Evolutionary conservation across 2,329 filamentous ascomycete genomes (phyloP).

Genomic region (Pezicula rhizophila): DNA sequence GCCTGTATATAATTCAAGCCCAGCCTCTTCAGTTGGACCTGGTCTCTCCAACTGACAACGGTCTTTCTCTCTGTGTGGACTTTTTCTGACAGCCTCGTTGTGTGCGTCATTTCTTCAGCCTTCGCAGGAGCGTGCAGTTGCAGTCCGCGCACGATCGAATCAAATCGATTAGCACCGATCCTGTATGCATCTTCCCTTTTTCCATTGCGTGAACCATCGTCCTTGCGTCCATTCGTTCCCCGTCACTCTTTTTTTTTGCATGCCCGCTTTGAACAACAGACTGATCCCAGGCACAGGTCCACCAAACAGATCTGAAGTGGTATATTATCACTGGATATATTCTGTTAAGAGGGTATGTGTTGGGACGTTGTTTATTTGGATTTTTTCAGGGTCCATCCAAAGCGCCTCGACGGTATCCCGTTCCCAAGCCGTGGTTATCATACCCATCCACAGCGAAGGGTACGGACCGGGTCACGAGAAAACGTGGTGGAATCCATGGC

Average conservation of each 20-base stretch:
- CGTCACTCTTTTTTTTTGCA: no score
- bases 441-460: no score
- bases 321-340: no score
- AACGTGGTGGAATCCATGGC: background rate
- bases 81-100: slow-evolving; percentile 16
- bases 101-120: slow-evolving; percentile 16
- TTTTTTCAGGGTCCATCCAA: no score
- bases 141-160: background rate
- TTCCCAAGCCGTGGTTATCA: no score
- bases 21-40: slow-evolving; percentile 20
- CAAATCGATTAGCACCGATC: slow-evolving; percentile 1
- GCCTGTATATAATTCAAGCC: slow-evolving; percentile 26
- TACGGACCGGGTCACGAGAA: background rate
- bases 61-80: slow-evolving; percentile 11
- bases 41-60: slow-evolving; percentile 20
- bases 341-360: no score
- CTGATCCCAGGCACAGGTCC: no score
- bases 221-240: no score
- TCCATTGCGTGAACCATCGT: slow-evolving; percentile 8
- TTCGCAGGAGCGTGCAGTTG: slow-evolving; percentile 9
- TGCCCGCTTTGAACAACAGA: no score
- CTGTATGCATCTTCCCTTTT: slow-evolving; percentile 18
- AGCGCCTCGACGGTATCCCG: no score
- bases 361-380: no score
- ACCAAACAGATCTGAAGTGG: no score